These are phyloP conservation scores for Quercus tomentella DNA, from an alignment of 331 rosid genomes.

Conservation along the genomic window DNA sequence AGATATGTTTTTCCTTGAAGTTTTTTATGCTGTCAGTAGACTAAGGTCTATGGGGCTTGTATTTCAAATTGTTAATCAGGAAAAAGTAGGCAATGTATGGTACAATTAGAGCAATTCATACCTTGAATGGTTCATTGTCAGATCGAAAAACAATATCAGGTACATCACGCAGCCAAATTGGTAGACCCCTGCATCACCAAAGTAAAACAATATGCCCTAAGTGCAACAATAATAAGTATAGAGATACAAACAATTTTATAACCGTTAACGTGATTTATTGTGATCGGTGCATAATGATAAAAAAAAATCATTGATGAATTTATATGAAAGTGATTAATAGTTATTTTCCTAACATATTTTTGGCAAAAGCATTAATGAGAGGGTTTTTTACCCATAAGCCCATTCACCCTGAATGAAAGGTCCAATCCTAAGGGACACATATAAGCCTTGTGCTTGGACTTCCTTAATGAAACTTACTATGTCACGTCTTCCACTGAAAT, in stretches of 20 bases:
- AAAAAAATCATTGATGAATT: too few species aligned
- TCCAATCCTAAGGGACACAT: slow-evolving; percentile 79
- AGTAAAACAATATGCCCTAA: background rate
- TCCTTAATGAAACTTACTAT: slow-evolving; percentile 65
- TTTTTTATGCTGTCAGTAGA: too few species aligned
- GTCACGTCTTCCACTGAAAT: slow-evolving; percentile 67
- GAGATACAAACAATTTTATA: too few species aligned
- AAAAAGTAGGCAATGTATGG: too few species aligned
- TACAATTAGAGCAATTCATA: background rate
- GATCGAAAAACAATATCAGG: slow-evolving; percentile 72
- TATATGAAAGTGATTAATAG: too few species aligned
- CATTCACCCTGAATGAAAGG: slow-evolving; percentile 89
- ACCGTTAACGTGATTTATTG: too few species aligned
- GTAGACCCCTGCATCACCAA: slow-evolving; percentile 62
- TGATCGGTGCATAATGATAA: fast-evolving
- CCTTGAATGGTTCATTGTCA: slow-evolving; percentile 80
- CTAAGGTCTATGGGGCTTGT: too few species aligned
- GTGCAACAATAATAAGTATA: background rate
- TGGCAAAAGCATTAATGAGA: background rate
- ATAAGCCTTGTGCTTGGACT: slow-evolving; percentile 73
- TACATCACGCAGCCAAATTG: slow-evolving; percentile 75
- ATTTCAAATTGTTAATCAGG: too few species aligned
- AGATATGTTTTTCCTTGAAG: too few species aligned
- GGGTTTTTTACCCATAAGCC: slow-evolving; percentile 53
- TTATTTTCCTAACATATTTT: background rate